Percentiles rank a stretch among this genome's conserved stretches.
Conservation (phyloP, 1,284 basidiomycete species). For the Malassezia psittaci region DNA sequence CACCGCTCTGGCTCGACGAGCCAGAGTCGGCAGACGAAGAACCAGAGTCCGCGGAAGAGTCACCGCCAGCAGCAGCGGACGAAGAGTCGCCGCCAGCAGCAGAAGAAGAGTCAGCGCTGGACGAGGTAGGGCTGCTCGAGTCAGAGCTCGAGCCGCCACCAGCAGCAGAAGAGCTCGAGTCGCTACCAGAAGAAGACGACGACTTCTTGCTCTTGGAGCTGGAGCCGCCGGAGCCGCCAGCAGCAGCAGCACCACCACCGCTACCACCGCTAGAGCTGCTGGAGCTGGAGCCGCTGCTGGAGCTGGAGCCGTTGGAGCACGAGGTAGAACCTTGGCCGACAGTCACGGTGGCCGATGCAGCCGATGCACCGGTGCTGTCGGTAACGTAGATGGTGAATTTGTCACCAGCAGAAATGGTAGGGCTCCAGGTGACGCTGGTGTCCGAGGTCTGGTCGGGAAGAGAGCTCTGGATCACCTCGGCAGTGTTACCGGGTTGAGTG, state of each 20-base stretch:
- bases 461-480: neutral
- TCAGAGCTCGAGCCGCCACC: slow-evolving; percentile 2
- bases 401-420: slow-evolving; percentile 13
- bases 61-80: neutral
- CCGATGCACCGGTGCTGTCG: slow-evolving; percentile 17
- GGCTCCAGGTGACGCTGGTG: slow-evolving; percentile 17
- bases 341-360: neutral
- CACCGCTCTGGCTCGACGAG: neutral
- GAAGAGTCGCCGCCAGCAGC: neutral
- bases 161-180: neutral
- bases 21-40: neutral
- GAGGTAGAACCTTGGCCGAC: neutral
- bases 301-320: neutral
- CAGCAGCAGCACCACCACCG: slow-evolving; percentile 8
- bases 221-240: neutral
- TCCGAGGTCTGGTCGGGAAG: neutral
- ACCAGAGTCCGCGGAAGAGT: neutral
- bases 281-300: neutral
- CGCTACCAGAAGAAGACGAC: neutral
- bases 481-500: slow-evolving; percentile 10
- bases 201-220: neutral
- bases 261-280: neutral
- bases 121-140: neutral
- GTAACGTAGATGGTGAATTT: slow-evolving; percentile 18
- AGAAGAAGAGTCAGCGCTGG: neutral